A percentile compares a stretch with the other conserved stretches of the same genome.
Conservation (phyloP, 208 protist genomes). For the Phytomonas francai region DNA sequence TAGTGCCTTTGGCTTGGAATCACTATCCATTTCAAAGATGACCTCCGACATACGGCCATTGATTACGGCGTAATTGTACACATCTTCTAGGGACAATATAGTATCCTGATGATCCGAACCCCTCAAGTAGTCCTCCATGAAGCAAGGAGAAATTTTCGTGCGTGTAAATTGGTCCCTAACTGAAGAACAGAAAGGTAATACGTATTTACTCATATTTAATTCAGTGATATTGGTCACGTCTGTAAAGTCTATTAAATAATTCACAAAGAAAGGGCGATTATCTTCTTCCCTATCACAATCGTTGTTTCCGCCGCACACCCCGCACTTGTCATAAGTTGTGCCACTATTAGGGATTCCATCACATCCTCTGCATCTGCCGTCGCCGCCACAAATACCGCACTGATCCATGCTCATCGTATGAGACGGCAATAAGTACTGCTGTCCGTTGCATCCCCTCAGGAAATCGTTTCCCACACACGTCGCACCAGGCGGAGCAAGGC, state of each 20-base stretch:
- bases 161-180: background rate
- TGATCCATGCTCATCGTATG: slow-evolving; percentile 16
- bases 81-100: slow-evolving; percentile 8
- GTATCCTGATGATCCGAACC: background rate
- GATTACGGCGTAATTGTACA: slow-evolving; percentile 19
- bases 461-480: slow-evolving; percentile 15
- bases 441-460: slow-evolving; percentile 30
- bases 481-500: slow-evolving; percentile 23
- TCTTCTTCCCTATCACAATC: background rate
- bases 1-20: background rate
- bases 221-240: background rate
- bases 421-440: slow-evolving; percentile 4
- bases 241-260: slow-evolving; percentile 28
- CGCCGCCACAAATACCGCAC: slow-evolving; percentile 47
- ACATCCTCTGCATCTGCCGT: slow-evolving; percentile 37
- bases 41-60: slow-evolving; percentile 21
- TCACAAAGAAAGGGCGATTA: slow-evolving; percentile 16
- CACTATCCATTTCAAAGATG: slow-evolving; percentile 13
- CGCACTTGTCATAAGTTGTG: slow-evolving; percentile 27
- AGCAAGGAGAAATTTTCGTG: background rate
- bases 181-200: background rate
- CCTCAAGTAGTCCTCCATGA: slow-evolving; percentile 29
- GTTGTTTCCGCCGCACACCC: slow-evolving; percentile 50
- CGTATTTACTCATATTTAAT: background rate
- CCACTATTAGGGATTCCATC: slow-evolving; percentile 37